These are phyloP conservation scores for Syncephalastrum contaminatum DNA, from an alignment of 371 early-diverging fungal genomes.

Conservation along the genomic window DNA sequence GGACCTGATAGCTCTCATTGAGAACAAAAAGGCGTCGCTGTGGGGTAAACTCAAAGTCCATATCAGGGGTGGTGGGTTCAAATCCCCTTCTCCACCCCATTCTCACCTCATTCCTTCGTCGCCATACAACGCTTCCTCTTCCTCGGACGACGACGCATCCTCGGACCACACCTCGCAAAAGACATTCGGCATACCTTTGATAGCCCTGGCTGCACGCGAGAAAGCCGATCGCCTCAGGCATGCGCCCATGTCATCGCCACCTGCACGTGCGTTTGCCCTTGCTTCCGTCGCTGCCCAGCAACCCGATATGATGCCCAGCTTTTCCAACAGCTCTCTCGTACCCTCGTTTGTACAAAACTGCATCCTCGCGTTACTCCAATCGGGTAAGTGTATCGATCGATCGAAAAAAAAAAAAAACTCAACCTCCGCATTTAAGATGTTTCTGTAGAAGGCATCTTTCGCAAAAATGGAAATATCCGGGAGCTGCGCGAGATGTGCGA, in stretches of 20 bases:
- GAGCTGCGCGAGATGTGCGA: constrained; percentile 82
- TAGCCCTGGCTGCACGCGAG: constrained; percentile 28
- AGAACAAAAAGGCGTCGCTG: constrained; percentile 53
- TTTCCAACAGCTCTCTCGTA: constrained; percentile 39
- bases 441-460: constrained; percentile 90
- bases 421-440: constrained; percentile 54
- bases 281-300: constrained; percentile 66
- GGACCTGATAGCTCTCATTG: constrained; percentile 60
- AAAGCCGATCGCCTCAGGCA: constrained; percentile 37
- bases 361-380: constrained; percentile 63
- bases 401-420: constrained; percentile 1
- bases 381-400: constrained; percentile 40
- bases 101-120: constrained; percentile 23
- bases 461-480: constrained; percentile 96
- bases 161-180: constrained; percentile 18
- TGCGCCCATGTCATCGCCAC: background rate
- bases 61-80: constrained; percentile 5
- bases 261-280: constrained; percentile 6
- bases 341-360: constrained; percentile 79
- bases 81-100: background rate
- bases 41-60: constrained; percentile 57
- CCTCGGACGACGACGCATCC: background rate
- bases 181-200: constrained; percentile 20
- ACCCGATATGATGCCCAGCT: constrained; percentile 57
- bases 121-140: background rate